Percentiles rank a stretch among this genome's conserved stretches.
These are phyloP conservation scores for Suillus occidentalis DNA, from an alignment of 768 basidiomycete species.

Conservation along the genomic window DNA sequence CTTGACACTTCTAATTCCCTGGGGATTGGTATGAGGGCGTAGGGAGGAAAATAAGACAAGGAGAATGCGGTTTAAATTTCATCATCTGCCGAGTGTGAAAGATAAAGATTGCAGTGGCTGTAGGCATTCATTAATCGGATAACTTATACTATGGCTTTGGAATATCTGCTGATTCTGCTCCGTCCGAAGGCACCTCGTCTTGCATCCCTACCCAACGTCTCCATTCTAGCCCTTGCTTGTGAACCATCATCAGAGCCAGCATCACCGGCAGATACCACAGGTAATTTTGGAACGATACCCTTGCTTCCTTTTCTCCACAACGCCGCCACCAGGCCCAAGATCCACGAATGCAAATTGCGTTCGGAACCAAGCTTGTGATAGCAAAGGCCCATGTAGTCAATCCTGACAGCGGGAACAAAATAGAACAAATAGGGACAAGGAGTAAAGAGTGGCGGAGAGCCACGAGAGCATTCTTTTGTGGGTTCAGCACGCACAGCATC, in stretches of 20 bases:
- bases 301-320: conserved; percentile 77
- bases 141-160: neutral
- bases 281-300: conserved; percentile 73
- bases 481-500: conserved; percentile 85
- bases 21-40: neutral
- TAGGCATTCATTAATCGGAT: neutral
- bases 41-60: neutral
- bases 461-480: conserved; percentile 80
- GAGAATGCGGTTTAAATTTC: no score
- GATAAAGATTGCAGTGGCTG: neutral
- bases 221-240: conserved; percentile 88
- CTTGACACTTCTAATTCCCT: neutral
- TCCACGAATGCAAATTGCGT: conserved; percentile 62
- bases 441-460: conserved; percentile 79
- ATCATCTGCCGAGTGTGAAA: neutral
- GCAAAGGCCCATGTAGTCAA: conserved; percentile 93
- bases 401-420: conserved; percentile 85
- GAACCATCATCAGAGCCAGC: conserved; percentile 91
- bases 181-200: neutral
- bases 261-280: conserved; percentile 91
- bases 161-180: neutral
- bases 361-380: conserved; percentile 72
- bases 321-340: conserved; percentile 75
- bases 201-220: conserved; percentile 50
- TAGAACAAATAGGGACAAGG: conserved; percentile 73